Conservation (phyloP, 2,329 filamentous ascomycete genomes). For the Waltergamsia citrina region DNA sequence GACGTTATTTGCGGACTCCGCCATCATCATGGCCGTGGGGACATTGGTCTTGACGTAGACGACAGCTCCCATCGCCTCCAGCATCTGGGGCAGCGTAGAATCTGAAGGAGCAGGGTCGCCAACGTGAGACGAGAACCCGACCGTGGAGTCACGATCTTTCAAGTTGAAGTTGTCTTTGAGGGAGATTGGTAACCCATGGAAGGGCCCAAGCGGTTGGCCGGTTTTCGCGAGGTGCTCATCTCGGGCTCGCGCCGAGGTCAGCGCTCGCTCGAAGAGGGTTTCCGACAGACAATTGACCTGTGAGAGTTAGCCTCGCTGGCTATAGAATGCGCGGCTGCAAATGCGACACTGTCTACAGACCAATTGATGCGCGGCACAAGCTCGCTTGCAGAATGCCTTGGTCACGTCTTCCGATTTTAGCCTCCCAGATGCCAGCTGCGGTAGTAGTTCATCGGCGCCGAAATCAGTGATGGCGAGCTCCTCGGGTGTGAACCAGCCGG, state of each 20-base stretch:
- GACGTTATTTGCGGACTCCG: slow-evolving; percentile 44
- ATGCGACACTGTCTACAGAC: background rate
- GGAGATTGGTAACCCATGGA: slow-evolving; percentile 49
- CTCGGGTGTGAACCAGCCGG: slow-evolving; percentile 46
- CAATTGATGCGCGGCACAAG: slow-evolving; percentile 23
- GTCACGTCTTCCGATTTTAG: slow-evolving; percentile 11
- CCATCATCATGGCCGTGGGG: slow-evolving; percentile 40
- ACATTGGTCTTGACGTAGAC: slow-evolving; percentile 63
- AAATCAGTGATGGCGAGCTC: slow-evolving; percentile 27
- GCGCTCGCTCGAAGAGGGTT: slow-evolving; percentile 43
- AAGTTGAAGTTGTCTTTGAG: slow-evolving; percentile 47
- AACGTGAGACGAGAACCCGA: slow-evolving; percentile 47
- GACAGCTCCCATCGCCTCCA: slow-evolving; percentile 51
- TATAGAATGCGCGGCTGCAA: too few species aligned
- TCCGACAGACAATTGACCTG: slow-evolving; percentile 40
- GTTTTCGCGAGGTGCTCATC: background rate
- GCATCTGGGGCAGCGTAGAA: slow-evolving; percentile 46
- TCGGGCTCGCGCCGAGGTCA: slow-evolving; percentile 31
- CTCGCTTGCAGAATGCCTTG: slow-evolving; percentile 6
- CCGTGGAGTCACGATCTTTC: slow-evolving; percentile 37
- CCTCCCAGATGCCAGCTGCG: slow-evolving; percentile 23
- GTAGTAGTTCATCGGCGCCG: slow-evolving; percentile 20
- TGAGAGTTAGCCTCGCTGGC: background rate
- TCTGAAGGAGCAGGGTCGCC: slow-evolving; percentile 39
- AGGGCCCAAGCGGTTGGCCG: slow-evolving; percentile 32